phyloP scores from a whole-genome alignment of 192 early-diverging fungal genomes.

The Rhizophagus sp. region DNA sequence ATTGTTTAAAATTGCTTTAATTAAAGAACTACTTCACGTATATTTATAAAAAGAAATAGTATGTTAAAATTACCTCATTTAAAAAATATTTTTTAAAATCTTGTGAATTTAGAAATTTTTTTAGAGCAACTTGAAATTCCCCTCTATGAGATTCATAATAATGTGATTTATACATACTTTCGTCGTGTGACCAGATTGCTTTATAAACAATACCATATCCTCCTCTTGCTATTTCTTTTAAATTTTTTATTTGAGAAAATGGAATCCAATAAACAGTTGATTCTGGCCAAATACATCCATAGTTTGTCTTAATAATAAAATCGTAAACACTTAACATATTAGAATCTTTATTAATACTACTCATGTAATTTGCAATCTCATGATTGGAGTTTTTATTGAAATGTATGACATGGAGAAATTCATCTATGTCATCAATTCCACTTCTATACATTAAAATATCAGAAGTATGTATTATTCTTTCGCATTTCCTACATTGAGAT shows the following conservation, averaged over 20 bases:
- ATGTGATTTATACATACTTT: too few relatives aligned
- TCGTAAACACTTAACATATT: not conserved
- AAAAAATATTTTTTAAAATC: not conserved
- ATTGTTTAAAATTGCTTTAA: not conserved
- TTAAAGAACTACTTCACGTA: too few relatives aligned
- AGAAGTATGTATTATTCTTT: not conserved
- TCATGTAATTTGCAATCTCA: not conserved
- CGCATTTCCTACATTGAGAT: not conserved
- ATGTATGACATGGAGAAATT: not conserved
- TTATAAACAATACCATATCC: not conserved
- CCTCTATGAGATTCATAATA: not conserved
- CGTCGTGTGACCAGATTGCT: not conserved
- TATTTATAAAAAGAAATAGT: too few relatives aligned
- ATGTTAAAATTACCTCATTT: slow-evolving; percentile 2
- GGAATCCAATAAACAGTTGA: not conserved
- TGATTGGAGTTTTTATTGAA: not conserved
- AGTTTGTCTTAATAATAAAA: too few relatives aligned
- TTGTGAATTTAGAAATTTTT: not conserved
- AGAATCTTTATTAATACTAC: not conserved
- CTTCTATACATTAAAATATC: not conserved
- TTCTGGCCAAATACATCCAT: too few relatives aligned
- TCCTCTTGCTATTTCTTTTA: not conserved
- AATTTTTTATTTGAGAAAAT: not conserved
- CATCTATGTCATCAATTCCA: not conserved
- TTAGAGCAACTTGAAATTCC: not conserved